Base-by-base conservation (phyloP, 2,329 filamentous ascomycete species). In the Sordariomycetes sp. region DNA sequence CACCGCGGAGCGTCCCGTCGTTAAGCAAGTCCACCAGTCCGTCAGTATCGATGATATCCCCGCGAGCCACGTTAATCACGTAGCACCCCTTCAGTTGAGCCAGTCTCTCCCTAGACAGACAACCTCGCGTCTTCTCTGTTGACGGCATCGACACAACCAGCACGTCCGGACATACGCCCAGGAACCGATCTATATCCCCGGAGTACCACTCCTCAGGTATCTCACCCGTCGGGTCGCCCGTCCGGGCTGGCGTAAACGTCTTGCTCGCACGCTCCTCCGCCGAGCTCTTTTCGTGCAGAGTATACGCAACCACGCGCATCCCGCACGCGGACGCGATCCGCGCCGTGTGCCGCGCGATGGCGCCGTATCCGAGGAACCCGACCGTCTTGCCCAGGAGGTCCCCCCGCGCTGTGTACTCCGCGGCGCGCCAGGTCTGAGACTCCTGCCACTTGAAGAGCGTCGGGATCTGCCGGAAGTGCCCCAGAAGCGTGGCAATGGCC, bases 271-370 rank as follows among this genome's bases (percentile, higher is more conserved):
- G 79, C 6, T 80, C 82, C 58, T 82, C 82, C 0, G 80, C 75
- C 0, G 85, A 87, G 2, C 73, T 64, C 40, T 81, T 80, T 0
- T 83, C 79, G 1, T 75, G 79, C 1, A 81, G 80, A 0, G 86
- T 89, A 69, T 85, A 88, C 1, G 85, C 87, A 63, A 87, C 75
- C 1, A 90, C 79, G 53, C 82, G 74, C 80, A 87, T 86, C 14
- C 86, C 87, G 64, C 87, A 68, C 3, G 82, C 81, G 22, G 76
- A 72, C 3, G 77, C 78, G 7, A 87, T 75, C 8, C 72, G 68
- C 8, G 72, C 76, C 55, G 65, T 66, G 55, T 77, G 73, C 3
- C 75, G 68, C 4, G 74, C 76, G 53, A 78, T 77, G 53, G 71
- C 68, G 40, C 76, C 75, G 59, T 78, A 78, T 12, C 75, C 74